Conservation (phyloP, 1,139 yeast genomes). For the Scheffersomyces insectosa region DNA sequence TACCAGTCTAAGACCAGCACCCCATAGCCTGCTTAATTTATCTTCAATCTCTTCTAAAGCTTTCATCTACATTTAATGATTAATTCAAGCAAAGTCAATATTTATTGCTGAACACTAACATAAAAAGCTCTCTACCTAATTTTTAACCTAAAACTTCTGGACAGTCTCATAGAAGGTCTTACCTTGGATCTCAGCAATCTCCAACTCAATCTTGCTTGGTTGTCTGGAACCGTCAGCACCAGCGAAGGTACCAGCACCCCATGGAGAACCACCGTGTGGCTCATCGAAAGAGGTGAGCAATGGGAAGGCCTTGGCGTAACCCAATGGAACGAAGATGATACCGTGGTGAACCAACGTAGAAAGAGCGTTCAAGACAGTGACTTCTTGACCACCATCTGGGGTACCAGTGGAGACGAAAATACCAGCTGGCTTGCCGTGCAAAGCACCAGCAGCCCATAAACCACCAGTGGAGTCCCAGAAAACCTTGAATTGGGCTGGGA, state of each 20-base stretch:
- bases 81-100: too few species aligned
- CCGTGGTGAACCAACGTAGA: constrained; percentile 40
- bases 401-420: constrained; percentile 39
- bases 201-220: constrained; percentile 34
- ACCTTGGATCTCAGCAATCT: constrained; percentile 37
- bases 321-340: constrained; percentile 38
- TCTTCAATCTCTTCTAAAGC: too few species aligned
- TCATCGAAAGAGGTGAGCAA: constrained; percentile 30
- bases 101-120: too few species aligned
- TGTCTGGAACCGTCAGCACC: constrained; percentile 39
- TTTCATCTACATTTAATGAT: too few species aligned
- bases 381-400: constrained; percentile 44
- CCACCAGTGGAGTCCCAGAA: constrained; percentile 43
- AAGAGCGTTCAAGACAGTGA: constrained; percentile 34
- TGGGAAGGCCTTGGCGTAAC: constrained; percentile 31
- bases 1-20: too few species aligned
- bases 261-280: constrained; percentile 42
- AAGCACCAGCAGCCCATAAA: constrained; percentile 38
- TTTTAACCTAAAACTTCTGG: constrained; percentile 11
- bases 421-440: constrained; percentile 40
- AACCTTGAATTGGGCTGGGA: constrained; percentile 40
- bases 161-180: constrained; percentile 26
- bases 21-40: too few species aligned
- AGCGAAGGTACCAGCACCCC: constrained; percentile 45
- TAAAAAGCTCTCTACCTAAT: too few species aligned